phyloP scores from a whole-genome alignment of 306 rosid genomes.

The Oxytropis ochrocephala region DNA sequence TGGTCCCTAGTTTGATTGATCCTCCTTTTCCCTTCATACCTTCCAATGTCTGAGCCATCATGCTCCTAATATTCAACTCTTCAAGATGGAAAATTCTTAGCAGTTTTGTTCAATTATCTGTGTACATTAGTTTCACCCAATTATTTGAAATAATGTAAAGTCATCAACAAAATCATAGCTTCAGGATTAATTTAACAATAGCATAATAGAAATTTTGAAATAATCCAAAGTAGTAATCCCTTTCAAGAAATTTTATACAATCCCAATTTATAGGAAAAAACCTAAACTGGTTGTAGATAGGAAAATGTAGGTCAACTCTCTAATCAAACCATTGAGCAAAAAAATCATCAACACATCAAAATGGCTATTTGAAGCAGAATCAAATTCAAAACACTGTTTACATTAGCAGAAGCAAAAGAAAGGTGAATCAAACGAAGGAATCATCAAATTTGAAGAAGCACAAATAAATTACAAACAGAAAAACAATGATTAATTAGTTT shows the following conservation, averaged over 20 bases:
- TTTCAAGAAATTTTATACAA: background rate
- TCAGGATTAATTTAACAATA: conserved; percentile 7
- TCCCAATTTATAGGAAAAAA: background rate
- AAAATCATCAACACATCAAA: background rate
- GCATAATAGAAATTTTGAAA: background rate
- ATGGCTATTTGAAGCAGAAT: conserved; percentile 6
- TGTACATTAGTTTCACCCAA: conserved; percentile 25
- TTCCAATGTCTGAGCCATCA: conserved; percentile 66
- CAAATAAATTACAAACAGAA: background rate
- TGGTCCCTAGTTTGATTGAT: conserved; percentile 76
- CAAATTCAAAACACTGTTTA: conserved; percentile 8
- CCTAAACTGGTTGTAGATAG: background rate
- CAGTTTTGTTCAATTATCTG: conserved; percentile 37
- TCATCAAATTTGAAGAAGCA: conserved; percentile 19
- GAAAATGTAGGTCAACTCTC: background rate
- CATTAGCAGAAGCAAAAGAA: background rate
- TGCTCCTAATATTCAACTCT: conserved; percentile 25
- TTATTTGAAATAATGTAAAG: conserved; percentile 6
- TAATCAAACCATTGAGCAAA: background rate
- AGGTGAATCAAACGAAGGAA: conserved; percentile 9
- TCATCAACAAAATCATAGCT: background rate
- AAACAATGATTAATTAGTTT: background rate
- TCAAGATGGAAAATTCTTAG: conserved; percentile 18
- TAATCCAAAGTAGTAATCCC: background rate
- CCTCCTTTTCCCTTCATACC: conserved; percentile 74